A percentile compares a stretch with the other conserved stretches of the same genome.
Evolutionary conservation across 2,329 filamentous ascomycete genomes (phyloP).

Genomic region (Alternaria sp.): DNA sequence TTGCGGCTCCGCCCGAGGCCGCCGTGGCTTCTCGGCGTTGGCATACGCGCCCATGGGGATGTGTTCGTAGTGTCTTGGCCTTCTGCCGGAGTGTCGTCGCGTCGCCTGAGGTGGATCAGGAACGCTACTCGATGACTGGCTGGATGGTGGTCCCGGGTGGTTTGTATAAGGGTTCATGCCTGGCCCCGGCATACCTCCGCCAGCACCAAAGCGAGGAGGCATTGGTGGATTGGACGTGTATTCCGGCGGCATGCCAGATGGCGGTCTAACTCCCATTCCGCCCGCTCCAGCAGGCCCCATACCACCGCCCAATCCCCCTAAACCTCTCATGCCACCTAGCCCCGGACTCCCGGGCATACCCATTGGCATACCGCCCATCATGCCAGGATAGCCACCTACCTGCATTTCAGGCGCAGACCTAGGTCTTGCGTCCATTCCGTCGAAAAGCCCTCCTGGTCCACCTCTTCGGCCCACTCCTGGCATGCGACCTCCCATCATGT

Average conservation of each 20-base stretch:
- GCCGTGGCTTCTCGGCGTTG: neutral
- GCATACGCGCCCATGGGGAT: conserved; percentile 25
- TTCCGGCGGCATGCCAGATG: conserved; percentile 9
- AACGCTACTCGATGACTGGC: conserved; percentile 3
- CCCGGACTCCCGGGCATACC: neutral
- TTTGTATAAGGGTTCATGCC: conserved; percentile 5
- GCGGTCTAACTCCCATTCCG: conserved; percentile 3
- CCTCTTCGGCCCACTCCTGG: neutral
- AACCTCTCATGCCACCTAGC: neutral
- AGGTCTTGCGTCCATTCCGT: neutral
- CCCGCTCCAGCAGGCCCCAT: neutral
- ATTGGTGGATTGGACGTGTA: conserved; percentile 14
- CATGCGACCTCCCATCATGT: conserved; percentile 1
- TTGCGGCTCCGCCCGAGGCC: conserved; percentile 2
- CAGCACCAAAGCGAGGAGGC: neutral
- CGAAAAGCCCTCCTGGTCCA: neutral
- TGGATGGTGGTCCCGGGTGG: neutral
- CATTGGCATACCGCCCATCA: neutral
- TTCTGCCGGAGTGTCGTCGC: neutral
- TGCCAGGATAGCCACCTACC: neutral
- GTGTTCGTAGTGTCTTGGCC: conserved; percentile 8
- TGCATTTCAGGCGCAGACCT: conserved; percentile 10
- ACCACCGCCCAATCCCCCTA: neutral
- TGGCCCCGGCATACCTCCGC: neutral
- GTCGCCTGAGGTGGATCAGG: neutral